Conservation (phyloP, 2,329 filamentous ascomycete genomes). For the Acrocalymma vagum region DNA sequence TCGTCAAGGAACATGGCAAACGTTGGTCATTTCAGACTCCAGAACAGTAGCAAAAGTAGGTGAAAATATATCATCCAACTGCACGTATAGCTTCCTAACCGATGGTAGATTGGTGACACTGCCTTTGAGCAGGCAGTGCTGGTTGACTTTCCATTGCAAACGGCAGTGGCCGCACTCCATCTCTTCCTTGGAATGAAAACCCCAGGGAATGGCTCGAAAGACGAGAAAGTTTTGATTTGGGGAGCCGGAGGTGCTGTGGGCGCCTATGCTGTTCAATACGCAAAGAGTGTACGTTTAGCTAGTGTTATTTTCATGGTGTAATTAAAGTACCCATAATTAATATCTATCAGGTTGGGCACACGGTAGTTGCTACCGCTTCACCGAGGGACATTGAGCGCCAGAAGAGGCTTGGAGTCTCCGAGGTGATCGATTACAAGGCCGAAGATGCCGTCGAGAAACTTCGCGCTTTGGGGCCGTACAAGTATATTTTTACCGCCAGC, state of each 20-base stretch:
- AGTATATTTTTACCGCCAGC: conserved; percentile 35
- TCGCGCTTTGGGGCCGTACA: conserved; percentile 30
- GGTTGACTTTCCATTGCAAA: conserved; percentile 35
- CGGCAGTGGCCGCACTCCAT: conserved; percentile 35
- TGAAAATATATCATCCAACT: neutral
- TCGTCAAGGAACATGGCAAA: conserved; percentile 34
- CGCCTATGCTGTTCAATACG: conserved; percentile 35
- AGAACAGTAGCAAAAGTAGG: conserved; percentile 29
- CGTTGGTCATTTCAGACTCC: conserved; percentile 24
- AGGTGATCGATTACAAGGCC: conserved; percentile 35
- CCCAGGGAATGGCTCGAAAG: conserved; percentile 24
- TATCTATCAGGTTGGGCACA: conserved; percentile 33
- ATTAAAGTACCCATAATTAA: conserved; percentile 12
- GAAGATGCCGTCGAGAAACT: conserved; percentile 29
- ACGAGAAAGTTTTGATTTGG: conserved; percentile 37
- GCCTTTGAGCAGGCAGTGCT: conserved; percentile 36
- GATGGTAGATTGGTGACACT: conserved; percentile 27
- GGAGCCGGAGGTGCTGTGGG: conserved; percentile 37
- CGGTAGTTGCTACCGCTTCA: conserved; percentile 34
- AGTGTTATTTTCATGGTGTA: neutral
- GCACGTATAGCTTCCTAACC: conserved; percentile 8
- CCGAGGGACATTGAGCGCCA: conserved; percentile 30
- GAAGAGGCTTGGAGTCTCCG: conserved; percentile 29
- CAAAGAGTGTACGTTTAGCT: conserved; percentile 26
- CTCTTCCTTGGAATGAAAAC: conserved; percentile 34